phyloP scores from a whole-genome alignment of 257 asterid genomes.

The Salvia miltiorrhiza region DNA sequence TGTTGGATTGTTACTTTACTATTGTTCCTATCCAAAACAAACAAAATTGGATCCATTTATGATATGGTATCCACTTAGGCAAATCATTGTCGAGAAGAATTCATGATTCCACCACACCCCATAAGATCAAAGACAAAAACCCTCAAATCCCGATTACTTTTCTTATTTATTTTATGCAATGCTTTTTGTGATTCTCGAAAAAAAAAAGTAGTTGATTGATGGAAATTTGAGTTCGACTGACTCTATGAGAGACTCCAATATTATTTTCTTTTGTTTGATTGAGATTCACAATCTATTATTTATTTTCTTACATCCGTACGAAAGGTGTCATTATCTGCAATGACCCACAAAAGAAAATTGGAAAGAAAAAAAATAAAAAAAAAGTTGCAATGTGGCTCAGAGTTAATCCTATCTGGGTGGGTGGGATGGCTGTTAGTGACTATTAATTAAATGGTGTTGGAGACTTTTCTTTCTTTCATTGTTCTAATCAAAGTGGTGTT shows the following conservation, averaged over 20 bases:
- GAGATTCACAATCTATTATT: conserved; percentile 21
- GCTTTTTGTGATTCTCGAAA: neutral
- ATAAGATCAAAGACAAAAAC: conserved; percentile 9
- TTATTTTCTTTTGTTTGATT: conserved; percentile 15
- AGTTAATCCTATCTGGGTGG: conserved; percentile 17
- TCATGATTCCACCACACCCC: neutral
- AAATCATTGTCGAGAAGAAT: conserved; percentile 12
- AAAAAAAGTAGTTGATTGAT: conserved; percentile 18
- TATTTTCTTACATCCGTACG: conserved; percentile 15
- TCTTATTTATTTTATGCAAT: neutral
- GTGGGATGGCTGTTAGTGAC: conserved; percentile 19
- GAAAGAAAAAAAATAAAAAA: neutral
- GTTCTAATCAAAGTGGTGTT: neutral
- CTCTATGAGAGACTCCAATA: conserved; percentile 14
- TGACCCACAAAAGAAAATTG: neutral
- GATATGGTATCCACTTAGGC: conserved; percentile 24
- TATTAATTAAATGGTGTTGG: neutral
- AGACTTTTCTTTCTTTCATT: neutral
- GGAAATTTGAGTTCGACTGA: conserved; percentile 22
- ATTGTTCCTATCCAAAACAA: neutral
- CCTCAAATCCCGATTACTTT: neutral
- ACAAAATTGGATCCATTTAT: conserved; percentile 13
- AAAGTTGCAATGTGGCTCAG: neutral
- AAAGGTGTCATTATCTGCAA: conserved; percentile 7
- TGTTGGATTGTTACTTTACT: conserved; percentile 9